phyloP scores from a whole-genome alignment of 2,329 filamentous ascomycete genomes.

The Alternaria sp. region DNA sequence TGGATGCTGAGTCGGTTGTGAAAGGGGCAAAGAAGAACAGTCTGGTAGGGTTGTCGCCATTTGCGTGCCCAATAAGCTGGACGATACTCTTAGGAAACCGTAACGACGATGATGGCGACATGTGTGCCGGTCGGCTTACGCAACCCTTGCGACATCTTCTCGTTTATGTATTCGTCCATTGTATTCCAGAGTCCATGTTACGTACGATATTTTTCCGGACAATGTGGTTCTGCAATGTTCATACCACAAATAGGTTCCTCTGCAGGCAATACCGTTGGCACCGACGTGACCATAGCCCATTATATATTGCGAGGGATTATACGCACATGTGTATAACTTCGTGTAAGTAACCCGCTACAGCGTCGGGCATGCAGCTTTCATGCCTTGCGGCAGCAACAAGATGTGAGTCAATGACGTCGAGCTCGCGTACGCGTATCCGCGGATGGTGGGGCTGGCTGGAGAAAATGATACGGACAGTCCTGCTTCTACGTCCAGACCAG shows the following conservation, averaged over 20 bases:
- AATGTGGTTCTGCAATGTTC: background rate
- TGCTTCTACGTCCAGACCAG: conserved; percentile 5
- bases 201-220: background rate
- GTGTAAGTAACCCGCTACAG: background rate
- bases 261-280: too few relatives aligned
- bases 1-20: background rate
- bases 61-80: background rate
- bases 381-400: conserved; percentile 6
- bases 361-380: background rate
- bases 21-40: background rate
- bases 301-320: background rate
- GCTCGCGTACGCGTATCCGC: conserved; percentile 37
- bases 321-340: background rate
- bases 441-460: conserved; percentile 35
- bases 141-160: background rate
- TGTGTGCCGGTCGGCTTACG: background rate
- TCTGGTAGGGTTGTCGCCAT: background rate
- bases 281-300: background rate
- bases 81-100: background rate
- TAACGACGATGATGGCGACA: background rate
- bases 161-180: background rate
- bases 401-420: conserved; percentile 31
- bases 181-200: background rate
- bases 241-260: too few relatives aligned
- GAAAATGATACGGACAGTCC: conserved; percentile 8